Base-by-base conservation (phyloP, 164 flowering plant genomes). In the Akebia trifoliata region DNA sequence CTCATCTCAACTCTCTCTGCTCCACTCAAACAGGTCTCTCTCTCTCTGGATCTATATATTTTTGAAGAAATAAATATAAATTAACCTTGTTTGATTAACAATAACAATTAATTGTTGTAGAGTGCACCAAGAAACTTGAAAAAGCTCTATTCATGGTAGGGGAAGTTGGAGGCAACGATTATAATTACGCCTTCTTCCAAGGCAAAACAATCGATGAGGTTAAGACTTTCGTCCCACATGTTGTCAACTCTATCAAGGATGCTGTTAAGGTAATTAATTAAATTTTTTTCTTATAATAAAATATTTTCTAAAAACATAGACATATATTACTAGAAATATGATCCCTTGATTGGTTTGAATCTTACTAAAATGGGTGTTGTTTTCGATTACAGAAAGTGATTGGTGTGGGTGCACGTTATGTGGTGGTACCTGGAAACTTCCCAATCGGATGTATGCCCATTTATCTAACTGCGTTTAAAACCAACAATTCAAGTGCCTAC, bases 91-190 rank as follows among this genome's bases (percentile, higher is more conserved):
- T 25, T 29, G 6, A 40, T 49, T 15, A 18, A 2, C 8, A 50
- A 54, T 15, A 38, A 1, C 15, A 12, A 15, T 48, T 8, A 15
- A 11, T 43, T 57, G 34, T 5, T 36, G 3, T 56, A 62, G 77
- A 72, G 18, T 70, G 75, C 45, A 20, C 6, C 0, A 10, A 66
- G 11, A 54, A 48, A 14, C 60, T 71, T 2, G n/a, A 49, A 3
- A 61, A 20, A 0, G 18, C 80, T 6, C 60, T 78, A 1, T 57
- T 78, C 44, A 18, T 78, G 18, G 66, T 71, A 31, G 76, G 80
- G 10, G 78, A 69, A 55, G 69, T 74, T 14, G 82, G 82, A 36
- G 64, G 64, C 10, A 78, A 75, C 48, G 79, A 75, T 52, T 75
- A 60, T 26, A 57, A 50, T 36, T 63, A 60, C 55, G 68, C 74